phyloP scores from a whole-genome alignment of 164 flowering plant species.

The Umbilicus rupestris region DNA sequence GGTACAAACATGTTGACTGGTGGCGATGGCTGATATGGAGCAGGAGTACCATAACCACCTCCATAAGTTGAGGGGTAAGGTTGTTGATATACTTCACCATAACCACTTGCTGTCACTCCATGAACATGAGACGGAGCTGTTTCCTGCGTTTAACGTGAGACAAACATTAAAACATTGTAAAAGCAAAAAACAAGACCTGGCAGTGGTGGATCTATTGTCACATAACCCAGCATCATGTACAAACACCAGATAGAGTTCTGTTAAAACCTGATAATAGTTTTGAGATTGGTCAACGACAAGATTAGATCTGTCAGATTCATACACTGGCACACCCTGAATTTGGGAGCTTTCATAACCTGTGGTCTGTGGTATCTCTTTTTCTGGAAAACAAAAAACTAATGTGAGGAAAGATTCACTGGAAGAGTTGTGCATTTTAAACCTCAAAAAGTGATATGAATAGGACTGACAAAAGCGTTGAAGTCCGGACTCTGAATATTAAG shows the following conservation, averaged over 20 bases:
- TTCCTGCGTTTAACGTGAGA: conserved; percentile 21
- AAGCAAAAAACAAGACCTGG: not conserved
- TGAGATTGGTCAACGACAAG: conserved; percentile 28
- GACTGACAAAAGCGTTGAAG: not conserved
- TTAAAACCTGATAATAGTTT: conserved; percentile 52
- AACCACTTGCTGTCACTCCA: conserved; percentile 35
- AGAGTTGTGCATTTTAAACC: not conserved
- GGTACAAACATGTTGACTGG: conserved; percentile 57
- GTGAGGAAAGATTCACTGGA: not conserved
- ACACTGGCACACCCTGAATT: conserved; percentile 25
- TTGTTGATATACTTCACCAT: conserved; percentile 53
- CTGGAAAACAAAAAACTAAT: conserved; percentile 18
- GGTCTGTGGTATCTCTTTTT: conserved; percentile 28
- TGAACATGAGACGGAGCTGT: conserved; percentile 34
- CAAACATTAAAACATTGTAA: not conserved
- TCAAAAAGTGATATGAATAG: not conserved
- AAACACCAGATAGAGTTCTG: not conserved
- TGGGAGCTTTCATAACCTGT: conserved; percentile 27
- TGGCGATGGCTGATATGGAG: conserved; percentile 41
- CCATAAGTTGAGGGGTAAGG: conserved; percentile 28
- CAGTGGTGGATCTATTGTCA: not conserved
- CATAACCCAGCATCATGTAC: not conserved
- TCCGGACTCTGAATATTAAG: not conserved
- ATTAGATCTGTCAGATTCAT: conserved; percentile 30
- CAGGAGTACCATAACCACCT: conserved; percentile 38